These are phyloP conservation scores for Paradendryphiella salina DNA, from an alignment of 2,329 filamentous ascomycete species.

Conservation along the genomic window DNA sequence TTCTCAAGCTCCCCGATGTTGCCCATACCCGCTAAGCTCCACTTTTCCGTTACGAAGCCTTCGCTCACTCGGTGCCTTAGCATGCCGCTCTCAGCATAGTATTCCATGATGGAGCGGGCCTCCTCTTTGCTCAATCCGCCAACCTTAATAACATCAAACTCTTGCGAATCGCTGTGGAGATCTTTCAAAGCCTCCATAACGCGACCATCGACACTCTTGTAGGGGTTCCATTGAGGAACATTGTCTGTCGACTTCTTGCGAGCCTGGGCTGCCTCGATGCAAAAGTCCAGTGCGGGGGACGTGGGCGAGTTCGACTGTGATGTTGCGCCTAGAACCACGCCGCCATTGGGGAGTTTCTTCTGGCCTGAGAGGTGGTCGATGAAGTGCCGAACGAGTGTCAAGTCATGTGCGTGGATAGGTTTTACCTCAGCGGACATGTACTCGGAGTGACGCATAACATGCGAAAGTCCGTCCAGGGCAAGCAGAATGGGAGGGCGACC, in stretches of 20 bases:
- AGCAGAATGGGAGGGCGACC: constrained; percentile 69
- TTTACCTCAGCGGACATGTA: constrained; percentile 75
- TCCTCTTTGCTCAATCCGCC: constrained; percentile 73
- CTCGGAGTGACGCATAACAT: constrained; percentile 76
- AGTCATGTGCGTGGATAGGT: constrained; percentile 81
- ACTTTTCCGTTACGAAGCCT: constrained; percentile 74
- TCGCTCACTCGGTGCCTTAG: constrained; percentile 72
- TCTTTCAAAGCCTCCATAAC: constrained; percentile 53
- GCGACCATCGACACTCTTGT: constrained; percentile 57
- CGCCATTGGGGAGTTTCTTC: constrained; percentile 68
- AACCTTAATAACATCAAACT: constrained; percentile 57
- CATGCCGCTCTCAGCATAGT: constrained; percentile 86
- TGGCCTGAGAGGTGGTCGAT: constrained; percentile 64
- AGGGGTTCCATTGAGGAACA: constrained; percentile 55
- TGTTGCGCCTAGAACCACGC: constrained; percentile 74
- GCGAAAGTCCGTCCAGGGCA: constrained; percentile 74
- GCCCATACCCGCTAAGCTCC: constrained; percentile 79
- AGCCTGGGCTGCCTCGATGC: constrained; percentile 58
- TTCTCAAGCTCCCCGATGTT: constrained; percentile 85
- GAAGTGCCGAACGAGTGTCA: constrained; percentile 76
- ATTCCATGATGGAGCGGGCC: constrained; percentile 81
- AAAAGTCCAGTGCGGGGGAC: constrained; percentile 69
- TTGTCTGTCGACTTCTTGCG: constrained; percentile 43
- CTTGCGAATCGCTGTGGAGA: constrained; percentile 42
- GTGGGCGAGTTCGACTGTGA: constrained; percentile 70